A percentile compares a stretch with the other conserved stretches of the same genome.
Evolutionary conservation across 306 rosid genomes (phyloP).

Genomic region (Urtica urens): DNA sequence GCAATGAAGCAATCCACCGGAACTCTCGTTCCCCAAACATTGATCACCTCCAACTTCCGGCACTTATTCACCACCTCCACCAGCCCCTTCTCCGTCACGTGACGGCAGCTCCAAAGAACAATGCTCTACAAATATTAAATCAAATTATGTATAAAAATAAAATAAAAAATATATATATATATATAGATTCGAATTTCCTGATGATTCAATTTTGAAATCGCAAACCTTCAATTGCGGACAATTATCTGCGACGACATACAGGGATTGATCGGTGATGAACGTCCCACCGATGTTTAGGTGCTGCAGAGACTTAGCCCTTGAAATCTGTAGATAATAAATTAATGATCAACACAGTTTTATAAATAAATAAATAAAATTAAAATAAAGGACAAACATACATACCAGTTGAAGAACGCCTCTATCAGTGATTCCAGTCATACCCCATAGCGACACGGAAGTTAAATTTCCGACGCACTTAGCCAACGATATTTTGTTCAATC

Average conservation of each 20-base stretch:
- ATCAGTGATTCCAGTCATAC: conserved; percentile 86
- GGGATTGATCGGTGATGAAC: conserved; percentile 78
- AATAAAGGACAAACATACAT: conserved; percentile 8
- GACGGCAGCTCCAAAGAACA: conserved; percentile 89
- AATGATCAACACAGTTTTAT: no score
- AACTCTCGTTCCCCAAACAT: conserved; percentile 83
- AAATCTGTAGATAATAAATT: conserved; percentile 40
- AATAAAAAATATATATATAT: neutral
- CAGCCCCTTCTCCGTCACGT: conserved; percentile 71
- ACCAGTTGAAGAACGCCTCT: conserved; percentile 80
- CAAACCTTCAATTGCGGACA: conserved; percentile 73
- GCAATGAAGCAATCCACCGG: conserved; percentile 49
- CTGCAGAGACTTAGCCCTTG: conserved; percentile 56
- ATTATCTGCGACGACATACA: conserved; percentile 49
- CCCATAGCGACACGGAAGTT: conserved; percentile 82
- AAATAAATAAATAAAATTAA: neutral
- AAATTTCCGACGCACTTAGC: conserved; percentile 64
- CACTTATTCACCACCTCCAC: conserved; percentile 55
- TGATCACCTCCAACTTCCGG: conserved; percentile 58
- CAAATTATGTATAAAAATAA: neutral
- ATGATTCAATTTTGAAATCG: conserved; percentile 4
- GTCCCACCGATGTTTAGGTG: conserved; percentile 88
- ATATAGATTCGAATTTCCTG: neutral
- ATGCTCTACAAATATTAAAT: conserved; percentile 40
- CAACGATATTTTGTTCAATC: conserved; percentile 51